These are phyloP conservation scores for Leccinum variabile DNA, from an alignment of 1,284 basidiomycete species.

Conservation along the genomic window DNA sequence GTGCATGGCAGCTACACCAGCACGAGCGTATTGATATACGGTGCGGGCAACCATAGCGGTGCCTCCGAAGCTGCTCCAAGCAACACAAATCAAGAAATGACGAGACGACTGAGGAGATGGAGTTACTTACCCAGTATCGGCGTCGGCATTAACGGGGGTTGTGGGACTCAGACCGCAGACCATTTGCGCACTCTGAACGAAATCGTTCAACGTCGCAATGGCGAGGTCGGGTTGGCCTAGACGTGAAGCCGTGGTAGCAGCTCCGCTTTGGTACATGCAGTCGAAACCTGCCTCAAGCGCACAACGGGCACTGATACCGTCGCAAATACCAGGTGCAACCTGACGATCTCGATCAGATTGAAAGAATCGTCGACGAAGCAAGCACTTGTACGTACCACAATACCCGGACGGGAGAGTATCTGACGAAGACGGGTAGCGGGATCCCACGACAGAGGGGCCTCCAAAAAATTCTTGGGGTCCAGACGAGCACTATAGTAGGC, in stretches of 20 bases:
- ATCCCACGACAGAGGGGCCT: conserved; percentile 55
- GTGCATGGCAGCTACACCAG: conserved; percentile 75
- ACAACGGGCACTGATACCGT: conserved; percentile 78
- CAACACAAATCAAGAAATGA: not conserved
- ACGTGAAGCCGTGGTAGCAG: conserved; percentile 75
- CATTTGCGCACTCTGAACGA: conserved; percentile 64
- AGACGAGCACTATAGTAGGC: conserved; percentile 44
- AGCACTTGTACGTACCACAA: conserved; percentile 53
- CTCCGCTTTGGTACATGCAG: conserved; percentile 77
- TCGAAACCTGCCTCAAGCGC: conserved; percentile 76
- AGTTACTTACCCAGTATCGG: conserved; percentile 64
- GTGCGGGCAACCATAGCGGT: conserved; percentile 78
- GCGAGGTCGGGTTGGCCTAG: conserved; percentile 79
- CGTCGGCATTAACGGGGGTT: conserved; percentile 76
- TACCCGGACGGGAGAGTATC: conserved; percentile 73
- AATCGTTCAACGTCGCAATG: conserved; percentile 80
- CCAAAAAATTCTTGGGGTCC: conserved; percentile 71
- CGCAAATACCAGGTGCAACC: conserved; percentile 79
- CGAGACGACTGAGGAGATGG: not conserved
- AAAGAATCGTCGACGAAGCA: not conserved
- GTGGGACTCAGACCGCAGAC: conserved; percentile 64
- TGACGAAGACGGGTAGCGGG: conserved; percentile 72
- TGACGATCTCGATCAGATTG: conserved; percentile 23
- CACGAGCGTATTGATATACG: conserved; percentile 66
- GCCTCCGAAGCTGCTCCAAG: conserved; percentile 60